Base-by-base conservation (phyloP, 2,329 filamentous ascomycete species). In the Pestalotiopsis sp. region DNA sequence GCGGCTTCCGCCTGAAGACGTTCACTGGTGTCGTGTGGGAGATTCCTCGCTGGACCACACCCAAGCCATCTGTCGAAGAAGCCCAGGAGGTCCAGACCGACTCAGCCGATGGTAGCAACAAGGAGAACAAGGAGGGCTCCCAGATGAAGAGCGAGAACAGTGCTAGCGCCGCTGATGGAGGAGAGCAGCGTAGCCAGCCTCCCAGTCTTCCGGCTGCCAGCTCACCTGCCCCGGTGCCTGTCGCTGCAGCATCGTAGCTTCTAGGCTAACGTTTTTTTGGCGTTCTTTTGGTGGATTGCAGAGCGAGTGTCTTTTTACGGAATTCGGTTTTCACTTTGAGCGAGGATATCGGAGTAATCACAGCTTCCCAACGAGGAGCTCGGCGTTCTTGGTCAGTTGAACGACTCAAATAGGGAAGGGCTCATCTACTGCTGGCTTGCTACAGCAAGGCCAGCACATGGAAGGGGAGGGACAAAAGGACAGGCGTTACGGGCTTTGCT, bases 11-110 rank as follows among this genome's bases (percentile, higher is more conserved):
- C 63, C 85, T 98, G 74, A 97, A 97, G 86, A 97, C 92, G 80
- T 98, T 98, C 79, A 98, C 95, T 1, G 95, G 95, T 66, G 88
- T 94, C 17, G 78, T 88, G 40, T 98, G 95, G 94, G 89, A 92
- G 72, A 86, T 97, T 61, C 87, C 91, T 23, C 91, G 93, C 67
- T 98, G 95, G 94, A 91, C 90, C 66, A 92, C 92, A 40, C 82
- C 86, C n/a, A 89, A 87, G 78, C 81, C 85, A 31, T 78, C 79
- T 27, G 81, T 82, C 5, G 83, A 87, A 64, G 83, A 84, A 2
- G 76, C 79, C 27, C 78, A 82, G 0, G 85, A 86, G 62, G 84
- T 84, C 13, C 78, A 81, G 11, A 80, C 80, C 2, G 80, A 80
- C 2, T 86, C 86, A 4, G 83, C 81, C 59, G 83, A 85, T 23